Base-by-base conservation (phyloP, 176 grass and related monocot genomes). In the Bolboschoenus planiculmis region DNA sequence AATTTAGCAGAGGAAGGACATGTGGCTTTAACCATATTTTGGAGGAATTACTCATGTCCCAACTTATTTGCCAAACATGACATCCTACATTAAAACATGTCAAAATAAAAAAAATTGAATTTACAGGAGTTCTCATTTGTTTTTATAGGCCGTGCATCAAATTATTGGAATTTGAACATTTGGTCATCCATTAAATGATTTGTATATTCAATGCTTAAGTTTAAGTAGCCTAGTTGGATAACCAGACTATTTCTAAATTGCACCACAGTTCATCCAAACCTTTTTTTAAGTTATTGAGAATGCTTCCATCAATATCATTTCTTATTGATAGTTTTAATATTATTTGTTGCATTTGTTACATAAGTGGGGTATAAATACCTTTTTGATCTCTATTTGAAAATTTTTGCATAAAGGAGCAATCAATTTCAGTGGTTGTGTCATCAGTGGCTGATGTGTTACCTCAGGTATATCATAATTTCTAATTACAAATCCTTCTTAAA, bases 371-470 rank as follows among this genome's bases (percentile, higher is more conserved):
- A 11, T 37, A 21, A 73, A 56, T 64, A 70, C n/a, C 29, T 78
- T 37, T 53, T 2, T 74, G 4, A 76, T 34, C 20, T 84, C 14
- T n/a, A 44, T 23, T 14, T 34, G 42, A 57, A 57, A 73, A 30
- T 85, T 75, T 78, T 54, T 43, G 30, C 34, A 30, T 42, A 27
- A 79, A 97, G 95, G 95, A 97, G 84, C 90, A 89, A 85, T 94
- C 95, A 71, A 62, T 97, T 86, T 97, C 95, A 83, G 71, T 94
- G 54, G 87, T 97, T 55, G 83, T 97, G 84, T 87, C 92, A 83
- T 91, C 90, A 78, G 95, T 70, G 27, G 95, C 87, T 87, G 89
- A 97, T 87, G 85, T 97, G 87, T 83, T 97, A 79, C 95, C 95
- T 91, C 95, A 94, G 95, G 95, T 94, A 91, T 61, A 81, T 37